Evolutionary conservation across 441 rosid species (phyloP), one percentile per base, ranked within the genome.

Genomic region (Pelargonium citronellum): DNA sequence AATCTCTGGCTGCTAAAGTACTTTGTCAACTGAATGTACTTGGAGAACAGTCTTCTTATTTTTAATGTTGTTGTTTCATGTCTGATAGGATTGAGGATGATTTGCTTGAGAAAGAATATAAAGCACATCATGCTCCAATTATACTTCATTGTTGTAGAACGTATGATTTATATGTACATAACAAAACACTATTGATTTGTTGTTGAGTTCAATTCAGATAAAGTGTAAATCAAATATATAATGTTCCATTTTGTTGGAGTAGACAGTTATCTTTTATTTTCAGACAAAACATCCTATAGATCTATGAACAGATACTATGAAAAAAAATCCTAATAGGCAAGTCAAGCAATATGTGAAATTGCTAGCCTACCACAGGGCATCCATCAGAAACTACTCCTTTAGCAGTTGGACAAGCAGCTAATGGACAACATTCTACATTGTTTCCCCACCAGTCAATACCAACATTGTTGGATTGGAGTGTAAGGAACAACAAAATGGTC

Each of bases 361-460:
- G 4, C 11, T 57, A 57, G 24, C 24, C 19, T 68, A 74, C 67
- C 53, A 83, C 83, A 10, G 91, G 94, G 77, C 97, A 91, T 17
- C 89, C 91, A 46, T 81, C 79, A 30, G 77, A 67, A 0, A 47
- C 8, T 5, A 87, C 76, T 4, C 90, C 92, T 78, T 80, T 79
- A 11, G 94, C 92, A 4, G 96, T 88, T 0, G 96, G 94, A 73
- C 94, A 91, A 65, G 77, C n/a, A 71, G 94, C 90, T 61, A 89
- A 44, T 19, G 84, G 81, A 47, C 97, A 88, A 5, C 84, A 85
- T 66, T 89, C 91, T 4, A 76, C 71, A 11, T 71, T 68, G 60
- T 73, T 87, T 51, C 92, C 97, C 96, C 94, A 87, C 97, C 94
- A 89, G 13, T 73, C 62, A 9, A 91, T 11, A 0, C 3, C 1